phyloP scores from a whole-genome alignment of 441 rosid species.

The Pelargonium australe region DNA sequence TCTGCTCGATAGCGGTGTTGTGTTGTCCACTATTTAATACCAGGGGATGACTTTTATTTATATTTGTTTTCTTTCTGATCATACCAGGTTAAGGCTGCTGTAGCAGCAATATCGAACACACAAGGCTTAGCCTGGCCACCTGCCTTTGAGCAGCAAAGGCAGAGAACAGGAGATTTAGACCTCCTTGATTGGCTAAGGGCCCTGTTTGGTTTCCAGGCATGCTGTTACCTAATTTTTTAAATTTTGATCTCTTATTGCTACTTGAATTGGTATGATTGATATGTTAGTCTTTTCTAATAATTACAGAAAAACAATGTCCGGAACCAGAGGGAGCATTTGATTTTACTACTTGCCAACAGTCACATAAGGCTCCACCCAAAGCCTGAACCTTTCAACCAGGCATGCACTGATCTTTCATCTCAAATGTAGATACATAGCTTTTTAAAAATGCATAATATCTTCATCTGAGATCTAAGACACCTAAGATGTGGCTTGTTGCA shows the following conservation, averaged over 20 bases:
- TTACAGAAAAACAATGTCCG: constrained; percentile 86
- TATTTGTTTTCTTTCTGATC: not conserved
- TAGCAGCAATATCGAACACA: constrained; percentile 78
- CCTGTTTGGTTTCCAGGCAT: constrained; percentile 97
- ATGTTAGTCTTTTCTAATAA: constrained; percentile 18
- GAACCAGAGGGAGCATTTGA: constrained; percentile 65
- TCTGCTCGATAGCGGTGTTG: not conserved
- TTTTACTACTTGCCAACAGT: constrained; percentile 66
- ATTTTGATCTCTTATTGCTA: not conserved
- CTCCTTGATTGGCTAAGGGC: constrained; percentile 96
- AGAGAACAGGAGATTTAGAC: constrained; percentile 58
- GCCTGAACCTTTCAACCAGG: constrained; percentile 93
- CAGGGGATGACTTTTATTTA: not conserved
- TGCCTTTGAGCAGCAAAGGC: constrained; percentile 37
- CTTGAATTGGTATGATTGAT: constrained; percentile 13
- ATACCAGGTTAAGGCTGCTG: constrained; percentile 45
- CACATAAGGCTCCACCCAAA: constrained; percentile 81
- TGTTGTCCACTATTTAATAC: not conserved
- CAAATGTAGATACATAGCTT: not conserved
- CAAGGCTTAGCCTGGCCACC: constrained; percentile 86
- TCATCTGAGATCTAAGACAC: not conserved
- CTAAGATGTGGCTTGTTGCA: not conserved
- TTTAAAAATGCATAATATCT: not conserved
- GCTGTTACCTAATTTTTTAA: constrained; percentile 16
- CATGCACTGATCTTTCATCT: constrained; percentile 24